Evolutionary conservation across 2,329 filamentous ascomycete species (phyloP).

Genomic region (Neofusicoccum umdonicola): DNA sequence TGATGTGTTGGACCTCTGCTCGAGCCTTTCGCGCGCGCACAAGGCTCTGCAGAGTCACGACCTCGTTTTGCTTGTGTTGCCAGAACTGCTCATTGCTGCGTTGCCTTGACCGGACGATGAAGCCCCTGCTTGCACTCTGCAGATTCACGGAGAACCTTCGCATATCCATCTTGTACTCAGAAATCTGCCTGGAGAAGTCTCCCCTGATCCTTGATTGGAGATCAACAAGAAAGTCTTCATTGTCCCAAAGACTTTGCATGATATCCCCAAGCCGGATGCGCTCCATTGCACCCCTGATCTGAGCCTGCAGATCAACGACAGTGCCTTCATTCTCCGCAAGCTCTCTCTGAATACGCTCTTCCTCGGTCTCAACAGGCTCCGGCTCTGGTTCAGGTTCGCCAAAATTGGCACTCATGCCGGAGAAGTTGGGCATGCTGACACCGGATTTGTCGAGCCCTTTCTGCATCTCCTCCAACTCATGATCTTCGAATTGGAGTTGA

Average conservation of each 20-base stretch:
- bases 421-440: slow-evolving; percentile 94
- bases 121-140: slow-evolving; percentile 76
- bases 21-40: slow-evolving; percentile 63
- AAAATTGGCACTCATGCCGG: slow-evolving; percentile 95
- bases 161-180: slow-evolving; percentile 81
- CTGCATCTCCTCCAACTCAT: slow-evolving; percentile 94
- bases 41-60: slow-evolving; percentile 79
- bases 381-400: slow-evolving; percentile 74
- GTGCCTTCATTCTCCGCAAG: slow-evolving; percentile 70
- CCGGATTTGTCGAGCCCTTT: slow-evolving; percentile 96
- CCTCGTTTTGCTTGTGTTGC: slow-evolving; percentile 67
- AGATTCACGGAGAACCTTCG: slow-evolving; percentile 72
- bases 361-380: slow-evolving; percentile 76
- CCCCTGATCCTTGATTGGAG: slow-evolving; percentile 85
- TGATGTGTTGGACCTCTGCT: slow-evolving; percentile 46
- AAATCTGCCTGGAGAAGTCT: slow-evolving; percentile 80
- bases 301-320: slow-evolving; percentile 80
- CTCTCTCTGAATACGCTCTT: slow-evolving; percentile 82
- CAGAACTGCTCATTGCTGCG: slow-evolving; percentile 64
- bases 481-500: slow-evolving; percentile 94
- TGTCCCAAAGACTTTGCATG: slow-evolving; percentile 90
- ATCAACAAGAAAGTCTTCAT: slow-evolving; percentile 73
- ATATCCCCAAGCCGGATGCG: slow-evolving; percentile 73
- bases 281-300: slow-evolving; percentile 76
- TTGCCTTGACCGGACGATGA: slow-evolving; percentile 66